Evolutionary conservation across 805 yeast genomes (phyloP).

Genomic region (Zygoascus biomembranicola): DNA sequence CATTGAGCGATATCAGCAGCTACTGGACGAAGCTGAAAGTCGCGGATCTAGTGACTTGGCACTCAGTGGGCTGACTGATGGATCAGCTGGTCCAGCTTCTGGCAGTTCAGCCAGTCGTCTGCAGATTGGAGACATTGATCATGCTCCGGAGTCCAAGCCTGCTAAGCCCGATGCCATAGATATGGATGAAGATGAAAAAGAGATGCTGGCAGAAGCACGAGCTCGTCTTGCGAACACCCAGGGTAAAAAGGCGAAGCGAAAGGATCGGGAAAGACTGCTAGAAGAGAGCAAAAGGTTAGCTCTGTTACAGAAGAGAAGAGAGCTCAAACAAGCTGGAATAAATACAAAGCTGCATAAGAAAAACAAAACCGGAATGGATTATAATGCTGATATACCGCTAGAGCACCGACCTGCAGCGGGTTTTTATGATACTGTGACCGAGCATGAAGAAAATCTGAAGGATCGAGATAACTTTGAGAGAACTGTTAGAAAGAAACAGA

Average conservation of each 20-base stretch:
- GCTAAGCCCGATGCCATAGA: constrained; percentile 76
- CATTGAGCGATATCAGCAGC: constrained; percentile 71
- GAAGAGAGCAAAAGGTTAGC: constrained; percentile 74
- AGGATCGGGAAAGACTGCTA: constrained; percentile 74
- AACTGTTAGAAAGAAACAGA: constrained; percentile 27
- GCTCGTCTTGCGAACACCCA: constrained; percentile 87
- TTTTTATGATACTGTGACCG: constrained; percentile 58
- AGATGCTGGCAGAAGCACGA: constrained; percentile 90
- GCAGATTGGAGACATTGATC: constrained; percentile 50
- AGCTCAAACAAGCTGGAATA: constrained; percentile 22
- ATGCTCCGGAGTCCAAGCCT: constrained; percentile 67
- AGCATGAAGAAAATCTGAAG: constrained; percentile 34
- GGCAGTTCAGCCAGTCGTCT: constrained; percentile 30
- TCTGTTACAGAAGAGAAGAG: constrained; percentile 57
- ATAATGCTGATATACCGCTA: constrained; percentile 74
- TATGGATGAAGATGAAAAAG: constrained; percentile 80
- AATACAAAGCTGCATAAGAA: constrained; percentile 36
- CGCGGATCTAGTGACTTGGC: constrained; percentile 31
- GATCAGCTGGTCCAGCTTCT: constrained; percentile 39
- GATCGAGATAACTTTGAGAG: constrained; percentile 37
- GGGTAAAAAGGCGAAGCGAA: constrained; percentile 90
- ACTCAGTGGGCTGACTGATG: constrained; percentile 46
- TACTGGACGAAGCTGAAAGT: constrained; percentile 47
- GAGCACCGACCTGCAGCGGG: constrained; percentile 66
- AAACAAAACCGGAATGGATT: constrained; percentile 61